Base-by-base conservation (phyloP, 1,139 yeast genomes). In the Scheffersomyces titani region DNA sequence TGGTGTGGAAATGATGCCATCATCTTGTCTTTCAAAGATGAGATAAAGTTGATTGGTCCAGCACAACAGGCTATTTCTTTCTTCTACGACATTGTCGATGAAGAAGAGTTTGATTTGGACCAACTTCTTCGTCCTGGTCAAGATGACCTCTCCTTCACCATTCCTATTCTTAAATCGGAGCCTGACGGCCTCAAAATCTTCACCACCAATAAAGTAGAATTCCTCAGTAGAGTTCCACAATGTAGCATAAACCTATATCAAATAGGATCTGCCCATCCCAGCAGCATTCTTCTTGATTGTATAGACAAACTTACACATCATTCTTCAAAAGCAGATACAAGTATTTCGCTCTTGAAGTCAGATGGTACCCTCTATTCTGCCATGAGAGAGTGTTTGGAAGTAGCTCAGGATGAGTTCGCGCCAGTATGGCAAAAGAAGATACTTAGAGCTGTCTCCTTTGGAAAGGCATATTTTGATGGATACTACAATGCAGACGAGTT, bases 1-100 rank as follows among this genome's bases (percentile, higher is more conserved):
- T 93, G 98, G 98, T 90, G 97, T 70, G 92, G 94, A 0, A 87
- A 88, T 63, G 97, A 92, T 73, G 92, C 96, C 0, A 86, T 92
- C 1, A 87, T 86, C 0, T 51, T 85, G 44, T 75, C 87, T 0
- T 79, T 83, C 58, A 76, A 81, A 5, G 96, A 89, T 62, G 93
- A 89, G 57, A 66, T 92, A 22, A 82, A 83, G 58, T 70, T 93
- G 16, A 80, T 89, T 47, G 97, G 96, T 0, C 96, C 97, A 0
- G 82, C 85, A 3, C 88, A 86, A 54, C 88, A 86, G 1, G 78
- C 87, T 2, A 74, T 80, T 4, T 79, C 83, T 1, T 79, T 78
- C 63, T 80, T 75, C 59, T 79, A 78, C 60, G 84, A 80, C 57
- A 66, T 74, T 16, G 74, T 70, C 11, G 66, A 67, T 13, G 74